A percentile compares a stretch with the other conserved stretches of the same genome.
These are phyloP conservation scores for Catenaria anguillulae DNA, from an alignment of 371 early-diverging fungal genomes.

Conservation along the genomic window DNA sequence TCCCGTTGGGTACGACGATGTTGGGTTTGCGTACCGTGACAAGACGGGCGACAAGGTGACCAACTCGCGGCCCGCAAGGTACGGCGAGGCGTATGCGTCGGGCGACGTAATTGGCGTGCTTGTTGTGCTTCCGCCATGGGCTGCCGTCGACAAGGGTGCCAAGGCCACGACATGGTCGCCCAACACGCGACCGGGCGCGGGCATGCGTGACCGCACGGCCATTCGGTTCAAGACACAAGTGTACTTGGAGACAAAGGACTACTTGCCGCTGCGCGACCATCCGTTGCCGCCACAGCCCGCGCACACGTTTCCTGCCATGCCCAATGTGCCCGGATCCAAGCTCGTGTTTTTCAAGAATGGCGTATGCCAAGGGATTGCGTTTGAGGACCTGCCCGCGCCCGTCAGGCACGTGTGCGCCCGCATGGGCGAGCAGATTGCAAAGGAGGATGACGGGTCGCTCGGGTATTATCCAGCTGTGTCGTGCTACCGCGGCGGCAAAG, in stretches of 20 bases:
- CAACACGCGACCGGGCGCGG: background rate
- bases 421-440: conserved; percentile 32
- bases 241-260: conserved; percentile 51
- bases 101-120: conserved; percentile 55
- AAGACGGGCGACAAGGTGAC: conserved; percentile 46
- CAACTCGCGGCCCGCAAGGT: conserved; percentile 35
- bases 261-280: conserved; percentile 29
- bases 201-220: conserved; percentile 33
- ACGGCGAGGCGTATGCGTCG: conserved; percentile 41
- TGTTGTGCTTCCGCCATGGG: conserved; percentile 37
- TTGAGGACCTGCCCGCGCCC: conserved; percentile 37
- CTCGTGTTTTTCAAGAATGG: conserved; percentile 53
- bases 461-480: conserved; percentile 55
- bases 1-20: conserved; percentile 54
- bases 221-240: conserved; percentile 46
- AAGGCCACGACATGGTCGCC: background rate
- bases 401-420: conserved; percentile 24
- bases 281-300: conserved; percentile 14
- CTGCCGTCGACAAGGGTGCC: background rate
- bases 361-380: conserved; percentile 44
- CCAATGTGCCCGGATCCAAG: conserved; percentile 32
- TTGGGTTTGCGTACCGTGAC: conserved; percentile 51
- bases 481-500: conserved; percentile 46
- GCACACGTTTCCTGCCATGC: conserved; percentile 10
- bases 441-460: conserved; percentile 47